phyloP scores from a whole-genome alignment of 1,284 basidiomycete genomes.

The Trichosporon coremiiforme region DNA sequence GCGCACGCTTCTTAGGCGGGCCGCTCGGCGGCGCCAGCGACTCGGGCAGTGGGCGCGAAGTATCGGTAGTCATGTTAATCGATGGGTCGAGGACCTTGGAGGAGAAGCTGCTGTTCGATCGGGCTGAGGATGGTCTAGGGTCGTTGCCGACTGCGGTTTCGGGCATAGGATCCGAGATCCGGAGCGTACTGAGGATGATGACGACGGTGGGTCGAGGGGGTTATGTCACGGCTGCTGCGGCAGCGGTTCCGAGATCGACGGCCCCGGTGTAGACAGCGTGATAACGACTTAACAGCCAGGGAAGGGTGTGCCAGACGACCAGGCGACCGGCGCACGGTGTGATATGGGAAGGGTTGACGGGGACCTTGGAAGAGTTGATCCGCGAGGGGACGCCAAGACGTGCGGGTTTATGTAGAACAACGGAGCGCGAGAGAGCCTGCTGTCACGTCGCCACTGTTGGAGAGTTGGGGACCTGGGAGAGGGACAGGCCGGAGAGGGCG shows the following conservation, averaged over 20 bases:
- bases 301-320: not conserved
- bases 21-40: not conserved
- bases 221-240: not conserved
- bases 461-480: not conserved
- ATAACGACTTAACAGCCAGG: conserved; percentile 8
- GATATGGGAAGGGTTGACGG: not conserved
- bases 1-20: not conserved
- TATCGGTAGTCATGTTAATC: not conserved
- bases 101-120: conserved; percentile 1
- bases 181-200: not conserved
- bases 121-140: not conserved
- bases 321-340: not conserved
- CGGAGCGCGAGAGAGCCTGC: not conserved
- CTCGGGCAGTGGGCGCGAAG: not conserved
- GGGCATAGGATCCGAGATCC: not conserved
- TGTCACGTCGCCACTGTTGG: not conserved
- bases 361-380: not conserved
- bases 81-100: not conserved
- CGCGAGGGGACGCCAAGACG: not conserved
- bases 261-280: conserved; percentile 6
- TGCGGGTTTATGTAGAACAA: not conserved
- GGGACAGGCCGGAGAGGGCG: not conserved
- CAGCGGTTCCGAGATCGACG: conserved; percentile 8
- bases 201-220: not conserved
- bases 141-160: not conserved